A percentile compares a stretch with the other conserved stretches of the same genome.
These are phyloP conservation scores for Podospora pseudopauciseta DNA, from an alignment of 495 filamentous ascomycete species.

Conservation along the genomic window DNA sequence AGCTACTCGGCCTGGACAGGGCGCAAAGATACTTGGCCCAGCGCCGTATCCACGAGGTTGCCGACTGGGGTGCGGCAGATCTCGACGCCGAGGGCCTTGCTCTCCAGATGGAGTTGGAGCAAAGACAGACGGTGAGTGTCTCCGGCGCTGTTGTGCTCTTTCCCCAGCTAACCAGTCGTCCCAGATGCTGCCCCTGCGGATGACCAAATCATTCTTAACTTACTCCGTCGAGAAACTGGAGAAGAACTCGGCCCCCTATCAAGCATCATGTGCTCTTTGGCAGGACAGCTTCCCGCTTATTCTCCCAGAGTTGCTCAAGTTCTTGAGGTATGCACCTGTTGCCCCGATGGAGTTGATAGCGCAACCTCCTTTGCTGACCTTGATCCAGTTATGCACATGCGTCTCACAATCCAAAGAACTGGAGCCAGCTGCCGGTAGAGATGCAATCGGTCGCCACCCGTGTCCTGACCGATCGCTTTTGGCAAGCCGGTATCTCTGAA, in stretches of 20 bases:
- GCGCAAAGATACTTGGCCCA: slow-evolving; percentile 74
- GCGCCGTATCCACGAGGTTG: slow-evolving; percentile 67
- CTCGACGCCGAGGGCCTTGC: slow-evolving; percentile 76
- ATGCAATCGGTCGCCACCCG: slow-evolving; percentile 73
- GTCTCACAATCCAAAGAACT: slow-evolving; percentile 85
- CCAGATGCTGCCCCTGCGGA: slow-evolving; percentile 70
- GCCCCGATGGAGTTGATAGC: neutral
- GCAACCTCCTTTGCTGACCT: slow-evolving; percentile 15
- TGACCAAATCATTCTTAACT: slow-evolving; percentile 84
- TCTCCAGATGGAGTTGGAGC: slow-evolving; percentile 70
- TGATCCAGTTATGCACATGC: slow-evolving; percentile 73
- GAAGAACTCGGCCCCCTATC: slow-evolving; percentile 60
- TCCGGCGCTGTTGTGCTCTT: neutral
- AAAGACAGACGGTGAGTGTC: slow-evolving; percentile 62
- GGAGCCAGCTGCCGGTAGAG: slow-evolving; percentile 72
- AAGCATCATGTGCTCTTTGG: slow-evolving; percentile 74
- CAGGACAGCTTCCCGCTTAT: slow-evolving; percentile 76
- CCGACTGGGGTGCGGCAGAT: slow-evolving; percentile 74
- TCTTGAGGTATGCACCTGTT: slow-evolving; percentile 59
- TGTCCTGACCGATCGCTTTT: slow-evolving; percentile 92
- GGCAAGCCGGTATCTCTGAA: slow-evolving; percentile 95
- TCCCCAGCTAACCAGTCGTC: slow-evolving; percentile 3
- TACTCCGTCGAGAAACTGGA: slow-evolving; percentile 87
- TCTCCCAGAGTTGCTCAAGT: slow-evolving; percentile 79
- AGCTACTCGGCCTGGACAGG: slow-evolving; percentile 70